Evolutionary conservation across 2,329 filamentous ascomycete genomes (phyloP), one percentile per base, ranked within the genome.

Genomic region (Truncatella angustata): DNA sequence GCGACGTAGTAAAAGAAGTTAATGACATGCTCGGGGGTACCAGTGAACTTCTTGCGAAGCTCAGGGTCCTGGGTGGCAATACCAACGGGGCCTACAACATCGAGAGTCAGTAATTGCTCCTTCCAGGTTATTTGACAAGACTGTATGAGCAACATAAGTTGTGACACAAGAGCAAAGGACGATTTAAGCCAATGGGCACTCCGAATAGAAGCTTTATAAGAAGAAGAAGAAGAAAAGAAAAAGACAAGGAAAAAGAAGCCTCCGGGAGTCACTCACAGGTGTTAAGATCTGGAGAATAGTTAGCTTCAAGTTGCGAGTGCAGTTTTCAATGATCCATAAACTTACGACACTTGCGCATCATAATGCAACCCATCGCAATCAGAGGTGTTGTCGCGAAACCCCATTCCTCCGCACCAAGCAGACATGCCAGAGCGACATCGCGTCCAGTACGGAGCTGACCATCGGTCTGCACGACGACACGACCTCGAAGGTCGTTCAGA

Each of bases 1-100:
- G 93, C 89, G 49, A 97, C 81, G 66, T 97, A 97, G 77, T 97
- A 97, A 76, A 96, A 96, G 79, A 97, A 97, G 80, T 97, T 97
- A 73, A 97, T 97, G 53, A 96, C 92, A 63, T 97, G 91, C 74
- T 97, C 93, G 10, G 93, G 92, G 1, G 90, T 92, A 56, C 93
- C 93, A 60, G 86, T 79, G 72, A 97, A 97, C 75, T 97, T 97
- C 80, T 92, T 89, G 55, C 93, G 85, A 2, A 97, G 81, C 67
- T 93, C 88, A n/a, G 91, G 91, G 63, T 97, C 92, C 67, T 97
- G 93, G 1, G 92, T 96, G 3, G 93, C 93, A 55, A 97, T 96
- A 70, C 93, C 93, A 10, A 97, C 92, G 9, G 92, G 91, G 74
- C 92, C 28, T 32, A 32, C 28, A 32, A 9, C 28, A 32, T 32